Conservation (phyloP, 139 green algal genomes). For the Chlamydomonas incerta region DNA sequence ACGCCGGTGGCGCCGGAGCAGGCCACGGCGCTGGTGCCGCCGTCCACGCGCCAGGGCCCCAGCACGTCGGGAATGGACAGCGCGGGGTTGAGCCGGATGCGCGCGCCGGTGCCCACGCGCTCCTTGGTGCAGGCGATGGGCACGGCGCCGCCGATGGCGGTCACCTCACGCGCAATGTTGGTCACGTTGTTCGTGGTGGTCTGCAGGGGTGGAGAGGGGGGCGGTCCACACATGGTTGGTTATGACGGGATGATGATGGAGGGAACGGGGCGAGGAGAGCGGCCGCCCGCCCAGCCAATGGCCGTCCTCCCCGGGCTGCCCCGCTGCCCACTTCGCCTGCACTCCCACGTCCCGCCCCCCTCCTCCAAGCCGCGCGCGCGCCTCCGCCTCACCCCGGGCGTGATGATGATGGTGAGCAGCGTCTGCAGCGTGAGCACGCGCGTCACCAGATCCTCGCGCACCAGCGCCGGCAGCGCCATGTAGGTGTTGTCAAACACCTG, state of each 20-base stretch:
- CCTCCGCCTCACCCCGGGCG: constrained; percentile 5
- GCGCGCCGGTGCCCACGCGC: neutral
- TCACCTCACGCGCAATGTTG: neutral
- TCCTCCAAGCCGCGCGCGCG: no score
- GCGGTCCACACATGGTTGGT: no score
- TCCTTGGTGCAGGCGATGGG: neutral
- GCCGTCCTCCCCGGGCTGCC: no score
- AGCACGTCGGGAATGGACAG: neutral
- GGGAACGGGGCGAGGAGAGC: no score
- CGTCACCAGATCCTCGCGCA: constrained; percentile 6
- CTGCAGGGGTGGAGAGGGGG: neutral
- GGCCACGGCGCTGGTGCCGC: constrained; percentile 1
- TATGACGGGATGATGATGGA: no score
- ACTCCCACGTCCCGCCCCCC: neutral
- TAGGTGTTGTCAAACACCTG: constrained; percentile 34
- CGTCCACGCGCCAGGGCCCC: neutral
- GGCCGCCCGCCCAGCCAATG: no score
- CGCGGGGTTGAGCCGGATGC: neutral
- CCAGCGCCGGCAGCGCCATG: neutral
- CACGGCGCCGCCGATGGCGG: neutral
- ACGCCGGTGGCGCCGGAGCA: neutral
- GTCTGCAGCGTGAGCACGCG: constrained; percentile 9
- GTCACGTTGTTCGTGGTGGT: neutral
- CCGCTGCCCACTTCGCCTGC: no score
- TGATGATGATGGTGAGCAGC: constrained; percentile 8